Conservation (phyloP, 75 land plant species). For the Larix kaempferi region DNA sequence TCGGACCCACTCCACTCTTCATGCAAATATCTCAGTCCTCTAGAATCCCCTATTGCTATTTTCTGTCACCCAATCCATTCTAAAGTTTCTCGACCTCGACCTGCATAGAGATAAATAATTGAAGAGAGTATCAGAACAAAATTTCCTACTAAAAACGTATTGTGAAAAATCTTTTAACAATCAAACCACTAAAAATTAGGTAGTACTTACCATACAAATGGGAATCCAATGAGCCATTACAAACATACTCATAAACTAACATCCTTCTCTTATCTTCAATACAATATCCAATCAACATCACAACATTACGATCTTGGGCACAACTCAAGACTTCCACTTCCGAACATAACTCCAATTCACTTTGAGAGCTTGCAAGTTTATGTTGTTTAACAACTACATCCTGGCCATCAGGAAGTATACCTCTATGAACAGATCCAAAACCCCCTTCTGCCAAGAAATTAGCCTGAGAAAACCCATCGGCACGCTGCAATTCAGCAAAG, state of each 20-base stretch:
- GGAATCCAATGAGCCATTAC: slow-evolving; percentile 87
- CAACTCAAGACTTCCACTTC: slow-evolving; percentile 92
- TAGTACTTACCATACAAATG: slow-evolving; percentile 75
- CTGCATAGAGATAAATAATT: slow-evolving; percentile 24
- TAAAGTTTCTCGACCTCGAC: slow-evolving; percentile 44
- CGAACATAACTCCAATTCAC: slow-evolving; percentile 90
- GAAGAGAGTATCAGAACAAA: not conserved
- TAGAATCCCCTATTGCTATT: slow-evolving; percentile 93
- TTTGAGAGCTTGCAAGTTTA: slow-evolving; percentile 88
- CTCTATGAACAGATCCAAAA: slow-evolving; percentile 91
- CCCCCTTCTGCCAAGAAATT: slow-evolving; percentile 95
- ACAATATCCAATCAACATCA: slow-evolving; percentile 90
- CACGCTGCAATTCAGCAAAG: slow-evolving; percentile 70
- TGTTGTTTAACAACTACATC: slow-evolving; percentile 92
- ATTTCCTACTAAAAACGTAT: not conserved
- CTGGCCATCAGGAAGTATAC: slow-evolving; percentile 82
- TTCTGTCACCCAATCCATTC: slow-evolving; percentile 94
- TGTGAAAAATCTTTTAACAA: not conserved
- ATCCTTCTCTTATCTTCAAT: slow-evolving; percentile 75
- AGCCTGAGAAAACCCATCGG: slow-evolving; percentile 54
- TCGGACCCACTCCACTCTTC: slow-evolving; percentile 99
- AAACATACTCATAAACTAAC: slow-evolving; percentile 84
- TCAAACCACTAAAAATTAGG: not conserved
- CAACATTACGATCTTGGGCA: slow-evolving; percentile 94
- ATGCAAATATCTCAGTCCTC: slow-evolving; percentile 91